Base-by-base conservation (phyloP, 2,329 filamentous ascomycete genomes). In the Penicillium sp. region DNA sequence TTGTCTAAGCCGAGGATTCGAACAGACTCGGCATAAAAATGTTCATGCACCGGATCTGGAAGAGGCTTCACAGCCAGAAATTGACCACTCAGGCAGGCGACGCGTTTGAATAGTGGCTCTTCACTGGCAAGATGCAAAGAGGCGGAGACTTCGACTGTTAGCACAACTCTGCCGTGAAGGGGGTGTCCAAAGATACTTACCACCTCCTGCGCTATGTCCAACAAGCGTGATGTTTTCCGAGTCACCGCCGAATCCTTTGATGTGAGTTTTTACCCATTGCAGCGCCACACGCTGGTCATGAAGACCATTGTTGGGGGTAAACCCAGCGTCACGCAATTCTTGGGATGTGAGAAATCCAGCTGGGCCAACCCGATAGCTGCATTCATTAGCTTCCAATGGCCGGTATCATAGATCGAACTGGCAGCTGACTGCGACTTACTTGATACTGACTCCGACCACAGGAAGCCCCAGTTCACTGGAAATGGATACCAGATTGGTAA, bases 251-350 rank as follows among this genome's bases (percentile, higher is more conserved):
- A 79, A 79, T 14, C 70, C 71, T 7, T 55, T 59, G 29, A 79
- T 78, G 56, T 79, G 70, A 31, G 70, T 68, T 11, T 70, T 67
- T 7, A 78, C 69, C 76, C 76, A 79, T 55, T 70, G 61, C 16
- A 78, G 63, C 3, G 70, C 71, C 11, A 72, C 69, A 21, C 68
- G 62, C 56, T 86, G 83, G 63, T 87, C 80, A 26, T 73, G 63
- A 3, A 82, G 66, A 0, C 76, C 77, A 57, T 78, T 77, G 60
- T 82, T 82, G 16, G 35, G 35, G 35, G 35, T 19, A 37, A 37
- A n/a, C 16, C 35, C 35, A 13, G 35, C 35, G 13, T 29, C 44
- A 8, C 44, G 44, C 21, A 46, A 13, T 5, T 46, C 44, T 27
- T 46, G 19, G 44, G 44, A 46, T 1, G 44, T 46, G 2, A 46